Base-by-base conservation (phyloP, 1,139 yeast genomes). In the Hemisphaericaspora subhashii region DNA sequence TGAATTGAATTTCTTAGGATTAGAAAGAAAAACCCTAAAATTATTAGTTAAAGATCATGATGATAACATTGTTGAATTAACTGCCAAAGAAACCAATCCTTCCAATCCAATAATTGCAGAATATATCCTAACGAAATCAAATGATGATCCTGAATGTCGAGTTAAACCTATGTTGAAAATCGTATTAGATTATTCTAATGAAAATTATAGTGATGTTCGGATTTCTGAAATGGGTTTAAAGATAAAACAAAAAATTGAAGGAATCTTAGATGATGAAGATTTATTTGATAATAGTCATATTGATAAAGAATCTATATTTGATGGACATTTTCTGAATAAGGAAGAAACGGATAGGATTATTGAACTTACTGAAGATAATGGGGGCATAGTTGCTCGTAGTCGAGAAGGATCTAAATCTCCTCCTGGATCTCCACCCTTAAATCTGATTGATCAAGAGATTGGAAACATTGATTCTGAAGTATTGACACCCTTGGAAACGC, bases 1-100 rank as follows among this genome's bases (percentile, higher is more conserved):
- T 22, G 90, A 83, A 57, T 66, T 83, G 26, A 68, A 72, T 31
- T 55, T 59, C 15, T 55, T 79, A 26, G 87, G 87, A 0, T 60
- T 81, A 16, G 72, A 75, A 31, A 72, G 68, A 41, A 72, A 76
- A 36, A 67, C 75, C 12, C 60, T 78, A 30, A 69, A 72, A 40
- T 52, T 74, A 22, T 51, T 78, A 11, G 55, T 76, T 9, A 68
- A 64, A 38, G 62, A 66, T 32, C 49, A 54, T 15, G 49, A 53
- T 16, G 47, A 49, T 18, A 48, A 55, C 24, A 53, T 66, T 8
- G 64, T 62, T 31, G 72, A 69, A 40, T 49, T 65, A 23, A 51
- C 57, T 24, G 60, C 62, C 31, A 46, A 52, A 1, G 71, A 68
- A n/a, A 57, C 73, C 5, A 50, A 53, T 13, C 63, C 72, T 3